Evolutionary conservation across 176 grass and related monocot species (phyloP).

Genomic region (Ensete glaucum): DNA sequence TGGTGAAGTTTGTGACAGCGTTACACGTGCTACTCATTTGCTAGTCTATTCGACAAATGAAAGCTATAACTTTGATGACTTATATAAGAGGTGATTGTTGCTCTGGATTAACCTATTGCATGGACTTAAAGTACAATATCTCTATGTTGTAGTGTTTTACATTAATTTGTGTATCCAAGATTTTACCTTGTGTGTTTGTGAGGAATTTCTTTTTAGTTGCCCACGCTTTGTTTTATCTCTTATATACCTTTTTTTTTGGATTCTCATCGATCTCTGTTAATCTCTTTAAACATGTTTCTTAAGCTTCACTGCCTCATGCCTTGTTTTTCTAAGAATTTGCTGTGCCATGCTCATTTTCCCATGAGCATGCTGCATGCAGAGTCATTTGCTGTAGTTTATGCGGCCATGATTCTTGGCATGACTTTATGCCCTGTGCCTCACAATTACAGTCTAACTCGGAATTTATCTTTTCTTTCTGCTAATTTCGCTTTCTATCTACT

Average conservation of each 20-base stretch:
- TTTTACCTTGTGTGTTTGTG: too few relatives aligned
- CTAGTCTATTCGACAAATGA: slow-evolving; percentile 59
- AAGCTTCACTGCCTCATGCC: too few relatives aligned
- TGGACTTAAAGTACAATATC: not conserved
- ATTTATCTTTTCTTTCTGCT: not conserved
- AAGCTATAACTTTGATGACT: slow-evolving; percentile 56
- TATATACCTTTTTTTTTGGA: too few relatives aligned
- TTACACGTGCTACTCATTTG: slow-evolving; percentile 70
- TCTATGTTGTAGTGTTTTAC: not conserved
- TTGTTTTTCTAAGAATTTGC: too few relatives aligned
- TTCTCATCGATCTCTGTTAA: too few relatives aligned
- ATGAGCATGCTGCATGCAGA: too few relatives aligned
- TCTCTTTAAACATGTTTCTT: too few relatives aligned
- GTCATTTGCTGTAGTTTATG: not conserved
- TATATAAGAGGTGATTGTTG: slow-evolving; percentile 73
- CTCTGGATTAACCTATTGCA: not conserved
- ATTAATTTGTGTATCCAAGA: not conserved
- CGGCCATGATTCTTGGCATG: not conserved
- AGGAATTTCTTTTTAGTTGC: too few relatives aligned
- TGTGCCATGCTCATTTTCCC: too few relatives aligned
- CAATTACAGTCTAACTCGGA: not conserved
- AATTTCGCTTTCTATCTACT: not conserved
- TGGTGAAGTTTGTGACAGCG: slow-evolving; percentile 65
- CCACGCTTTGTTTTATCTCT: too few relatives aligned
- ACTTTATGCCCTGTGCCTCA: not conserved